Percentiles rank a stretch among this genome's conserved stretches.
Evolutionary conservation across 139 green algal genomes (phyloP).

Genomic region (Spirogloea muscicola): DNA sequence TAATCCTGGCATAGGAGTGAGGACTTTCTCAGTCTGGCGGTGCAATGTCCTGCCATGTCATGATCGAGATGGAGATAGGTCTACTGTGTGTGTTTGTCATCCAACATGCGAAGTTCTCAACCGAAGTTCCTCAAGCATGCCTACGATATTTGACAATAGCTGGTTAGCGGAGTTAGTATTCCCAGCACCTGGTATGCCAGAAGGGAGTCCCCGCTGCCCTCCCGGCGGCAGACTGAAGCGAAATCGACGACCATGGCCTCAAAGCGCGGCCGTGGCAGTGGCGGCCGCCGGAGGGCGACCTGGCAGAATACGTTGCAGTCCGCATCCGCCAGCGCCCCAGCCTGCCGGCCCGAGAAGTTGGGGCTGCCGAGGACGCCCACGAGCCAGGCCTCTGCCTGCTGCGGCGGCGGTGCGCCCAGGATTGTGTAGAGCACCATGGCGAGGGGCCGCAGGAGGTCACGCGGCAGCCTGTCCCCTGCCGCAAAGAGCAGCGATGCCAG

Average conservation of each 20-base stretch:
- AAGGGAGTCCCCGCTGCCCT: slow-evolving; percentile 62
- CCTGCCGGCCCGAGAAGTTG: background rate
- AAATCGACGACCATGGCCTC: slow-evolving; percentile 66
- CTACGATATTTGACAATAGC: no score
- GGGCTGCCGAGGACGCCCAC: background rate
- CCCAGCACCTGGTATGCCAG: slow-evolving; percentile 72
- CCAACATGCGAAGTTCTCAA: no score
- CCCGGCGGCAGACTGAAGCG: slow-evolving; percentile 56
- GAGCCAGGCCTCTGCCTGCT: background rate
- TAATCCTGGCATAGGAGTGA: no score
- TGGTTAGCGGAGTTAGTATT: no score
- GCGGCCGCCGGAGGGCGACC: background rate
- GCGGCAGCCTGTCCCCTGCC: slow-evolving; percentile 55
- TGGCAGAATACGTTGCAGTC: slow-evolving; percentile 30
- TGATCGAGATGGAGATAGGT: no score
- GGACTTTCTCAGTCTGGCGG: no score
- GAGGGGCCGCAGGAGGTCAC: slow-evolving; percentile 62
- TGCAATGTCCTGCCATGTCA: no score
- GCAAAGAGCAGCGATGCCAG: slow-evolving; percentile 34
- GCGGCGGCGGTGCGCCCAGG: background rate
- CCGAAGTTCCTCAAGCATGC: no score
- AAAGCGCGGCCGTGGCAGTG: slow-evolving; percentile 56
- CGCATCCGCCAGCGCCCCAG: slow-evolving; percentile 14
- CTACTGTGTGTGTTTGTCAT: no score
- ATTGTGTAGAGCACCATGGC: slow-evolving; percentile 48